Evolutionary conservation across 148 eudicot species (phyloP).

Genomic region (Amaranthus hypochondriacus): DNA sequence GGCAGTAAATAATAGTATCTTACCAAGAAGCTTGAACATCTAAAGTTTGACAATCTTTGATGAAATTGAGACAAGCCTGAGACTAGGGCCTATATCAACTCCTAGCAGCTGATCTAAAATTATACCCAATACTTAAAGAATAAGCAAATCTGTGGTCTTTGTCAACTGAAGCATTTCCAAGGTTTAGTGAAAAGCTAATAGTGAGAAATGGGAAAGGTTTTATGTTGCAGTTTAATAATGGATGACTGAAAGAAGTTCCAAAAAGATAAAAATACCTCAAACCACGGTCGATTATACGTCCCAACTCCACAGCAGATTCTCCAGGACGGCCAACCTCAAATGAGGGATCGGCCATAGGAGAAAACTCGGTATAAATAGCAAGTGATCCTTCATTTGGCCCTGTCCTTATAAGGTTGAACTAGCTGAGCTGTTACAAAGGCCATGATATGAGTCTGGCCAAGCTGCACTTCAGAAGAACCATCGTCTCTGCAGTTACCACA

Average conservation of each 20-base stretch:
- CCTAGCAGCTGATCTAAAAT: not conserved
- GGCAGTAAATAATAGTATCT: not conserved
- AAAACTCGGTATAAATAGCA: constrained; percentile 71
- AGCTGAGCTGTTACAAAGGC: constrained; percentile 75
- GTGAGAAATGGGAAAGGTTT: no score
- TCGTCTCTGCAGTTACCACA: constrained; percentile 52
- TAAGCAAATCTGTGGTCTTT: no score
- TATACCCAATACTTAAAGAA: no score
- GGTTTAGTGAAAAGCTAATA: no score
- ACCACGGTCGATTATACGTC: constrained; percentile 89
- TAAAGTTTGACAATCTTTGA: not conserved
- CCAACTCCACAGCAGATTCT: constrained; percentile 80
- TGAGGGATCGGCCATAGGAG: constrained; percentile 95
- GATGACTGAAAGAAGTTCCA: no score
- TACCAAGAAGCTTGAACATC: not conserved
- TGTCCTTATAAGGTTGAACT: constrained; percentile 77
- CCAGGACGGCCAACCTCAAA: constrained; percentile 89
- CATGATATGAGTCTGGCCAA: constrained; percentile 86
- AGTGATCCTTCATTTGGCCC: constrained; percentile 89
- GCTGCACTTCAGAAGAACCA: constrained; percentile 88
- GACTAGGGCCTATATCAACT: not conserved
- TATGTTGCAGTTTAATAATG: no score
- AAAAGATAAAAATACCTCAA: constrained; percentile 43
- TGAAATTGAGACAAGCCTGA: not conserved
- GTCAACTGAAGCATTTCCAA: no score